Evolutionary conservation across 2,329 filamentous ascomycete species (phyloP).

Genomic region (Pestalotiopsis sp.): DNA sequence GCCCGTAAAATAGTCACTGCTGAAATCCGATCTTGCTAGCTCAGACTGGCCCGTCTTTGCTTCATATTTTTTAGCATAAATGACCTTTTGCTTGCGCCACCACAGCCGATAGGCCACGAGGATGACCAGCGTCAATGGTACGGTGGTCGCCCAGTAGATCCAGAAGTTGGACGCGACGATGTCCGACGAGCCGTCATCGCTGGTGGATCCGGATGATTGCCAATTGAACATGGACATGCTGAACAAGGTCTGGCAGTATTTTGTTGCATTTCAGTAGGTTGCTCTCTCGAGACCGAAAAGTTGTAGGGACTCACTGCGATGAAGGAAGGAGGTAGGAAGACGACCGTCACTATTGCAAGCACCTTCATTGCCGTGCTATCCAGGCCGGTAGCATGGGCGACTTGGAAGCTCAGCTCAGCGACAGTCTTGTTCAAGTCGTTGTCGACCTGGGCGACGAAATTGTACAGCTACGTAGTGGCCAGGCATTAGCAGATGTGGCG

Average conservation of each 20-base stretch:
- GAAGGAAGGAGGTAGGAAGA: neutral
- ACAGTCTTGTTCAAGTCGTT: neutral
- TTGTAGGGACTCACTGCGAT: neutral
- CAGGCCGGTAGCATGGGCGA: neutral
- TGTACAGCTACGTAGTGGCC: neutral
- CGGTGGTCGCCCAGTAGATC: neutral
- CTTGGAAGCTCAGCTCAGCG: neutral
- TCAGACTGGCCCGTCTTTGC: no score
- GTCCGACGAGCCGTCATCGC: neutral
- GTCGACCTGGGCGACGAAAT: neutral
- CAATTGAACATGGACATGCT: neutral
- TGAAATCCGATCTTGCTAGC: no score
- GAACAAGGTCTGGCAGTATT: neutral
- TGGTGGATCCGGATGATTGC: neutral
- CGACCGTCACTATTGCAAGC: neutral
- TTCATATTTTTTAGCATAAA: neutral
- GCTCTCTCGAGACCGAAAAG: neutral
- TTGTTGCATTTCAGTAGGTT: neutral
- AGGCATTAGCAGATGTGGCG: neutral
- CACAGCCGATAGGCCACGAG: neutral
- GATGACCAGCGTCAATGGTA: neutral
- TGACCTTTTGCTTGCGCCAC: neutral
- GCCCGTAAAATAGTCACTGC: no score
- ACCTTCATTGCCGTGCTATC: neutral
- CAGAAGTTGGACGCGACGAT: neutral